Base-by-base conservation (phyloP, 352 stramenopile genomes). In the Phytophthora ohioensis region DNA sequence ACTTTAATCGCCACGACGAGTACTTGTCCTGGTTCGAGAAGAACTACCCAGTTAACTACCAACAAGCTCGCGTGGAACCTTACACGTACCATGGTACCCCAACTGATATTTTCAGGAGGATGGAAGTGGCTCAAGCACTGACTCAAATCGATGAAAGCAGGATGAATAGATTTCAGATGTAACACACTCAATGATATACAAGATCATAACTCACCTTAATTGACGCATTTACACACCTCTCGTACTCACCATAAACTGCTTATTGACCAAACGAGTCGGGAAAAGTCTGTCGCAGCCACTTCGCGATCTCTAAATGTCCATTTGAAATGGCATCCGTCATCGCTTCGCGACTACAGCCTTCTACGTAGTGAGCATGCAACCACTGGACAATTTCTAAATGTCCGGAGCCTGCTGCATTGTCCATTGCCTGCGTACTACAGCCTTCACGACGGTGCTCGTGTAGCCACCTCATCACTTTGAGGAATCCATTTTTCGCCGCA, bases 401-500 rank as follows among this genome's bases (percentile, higher is more conserved):
- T 2, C 63, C 69, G 0, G 36, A 27, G 11, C 62, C 73, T 5
- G 79, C 77, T 4, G 82, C 80, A 30, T 80, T 39, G 10, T 81
- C 74, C 61, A 90, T 67, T 6, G 70, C 64, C 0, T 39, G 30
- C 9, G 17, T 8, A 21, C 47, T 77, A 15, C 70, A 74, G 2
- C 64, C 70, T 41, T 77, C 69, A 7, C 0, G 6, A 5, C 76
- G 48, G 31, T 81, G 34, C n/a, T 31, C 5, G 21, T 81, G 57
- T 5, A 83, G 45, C 54, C 65, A 83, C 41, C 67, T 39, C 5
- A 80, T 41, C 8, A 83, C 12, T 1, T 65, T n/a, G 6, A 76
- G n/a, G 48, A 60, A 56, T 11, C 65, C 64, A 15, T 74, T 63
- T n/a, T 63, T 57, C 6, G 55, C 65, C 6, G 60, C 66, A 0